Base-by-base conservation (phyloP, 192 early-diverging fungal genomes). In the Tieghemiomyces parasiticus region DNA sequence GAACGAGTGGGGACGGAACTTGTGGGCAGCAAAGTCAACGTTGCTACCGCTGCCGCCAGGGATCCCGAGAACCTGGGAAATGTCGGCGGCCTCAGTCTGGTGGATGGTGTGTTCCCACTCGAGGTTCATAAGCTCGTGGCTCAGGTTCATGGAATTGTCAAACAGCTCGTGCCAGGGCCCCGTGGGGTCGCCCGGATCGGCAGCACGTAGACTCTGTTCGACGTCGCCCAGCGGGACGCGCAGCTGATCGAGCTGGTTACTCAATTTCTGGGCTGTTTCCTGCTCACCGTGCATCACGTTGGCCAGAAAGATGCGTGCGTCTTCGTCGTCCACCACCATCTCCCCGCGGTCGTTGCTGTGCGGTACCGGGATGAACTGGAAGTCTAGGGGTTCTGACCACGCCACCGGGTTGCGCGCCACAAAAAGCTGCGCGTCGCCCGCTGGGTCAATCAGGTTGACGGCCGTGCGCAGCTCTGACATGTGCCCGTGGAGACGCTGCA, bases 281-380 rank as follows among this genome's bases (percentile, higher is more conserved):
- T 25, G 26, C 24, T 52, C 26, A 2, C 30, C 14, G 26, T 13
- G 2, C 24, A 16, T 14, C 50, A 14, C 16, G 24, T 52, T 52
- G 50, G 50, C 30, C 20, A 52, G 50, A 28, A 52, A 52, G 2
- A 28, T 30, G 16, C 30, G 50, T 14, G 50, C 1, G 26, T 52
- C 50, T 25, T 52, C 50, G n/a, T n/a, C n/a, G 24, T 52, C 8
- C 50, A 52, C 6, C 16, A 52, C 50, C 20, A 25, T 24, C 8
- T 52, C 50, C 4, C 50, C 50, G 26, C 50, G 50, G 26, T 52
- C 50, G 24, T 25, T 52, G 30, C 50, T 52, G 24, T 52, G 50
- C 2, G 26, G 20, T 16, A 52, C 24, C 50, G 50, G 50, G 13
- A 52, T 25, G 24, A 52, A 52, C 24, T 52, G 50, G 50, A 52